Percentiles rank a stretch among this genome's conserved stretches.
These are phyloP conservation scores for Simplicillium sp. DNA, from an alignment of 2,329 filamentous ascomycete species.

Conservation along the genomic window DNA sequence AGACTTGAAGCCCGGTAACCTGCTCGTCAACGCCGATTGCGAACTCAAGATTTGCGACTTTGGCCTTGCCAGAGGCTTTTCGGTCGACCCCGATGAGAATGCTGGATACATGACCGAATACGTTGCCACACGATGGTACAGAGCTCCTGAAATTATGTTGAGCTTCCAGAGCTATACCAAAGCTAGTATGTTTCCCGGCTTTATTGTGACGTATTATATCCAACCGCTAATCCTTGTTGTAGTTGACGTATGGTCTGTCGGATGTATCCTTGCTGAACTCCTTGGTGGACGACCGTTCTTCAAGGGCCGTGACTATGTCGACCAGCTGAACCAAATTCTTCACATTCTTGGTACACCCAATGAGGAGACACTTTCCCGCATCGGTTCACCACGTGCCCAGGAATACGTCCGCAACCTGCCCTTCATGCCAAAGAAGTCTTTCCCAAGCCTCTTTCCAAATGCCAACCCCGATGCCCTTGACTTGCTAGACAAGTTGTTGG, in stretches of 20 bases:
- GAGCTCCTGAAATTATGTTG: slow-evolving; percentile 96
- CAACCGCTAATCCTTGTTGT: slow-evolving; percentile 6
- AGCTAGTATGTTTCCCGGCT: slow-evolving; percentile 69
- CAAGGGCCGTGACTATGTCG: slow-evolving; percentile 97
- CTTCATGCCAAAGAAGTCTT: slow-evolving; percentile 88
- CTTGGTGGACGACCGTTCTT: slow-evolving; percentile 96
- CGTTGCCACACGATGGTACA: slow-evolving; percentile 92
- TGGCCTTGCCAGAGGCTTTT: slow-evolving; percentile 91
- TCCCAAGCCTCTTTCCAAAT: slow-evolving; percentile 80
- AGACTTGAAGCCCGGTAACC: slow-evolving; percentile 92
- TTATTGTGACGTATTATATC: background rate
- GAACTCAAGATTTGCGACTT: slow-evolving; percentile 99
- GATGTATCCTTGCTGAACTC: slow-evolving; percentile 93
- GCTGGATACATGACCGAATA: slow-evolving; percentile 99
- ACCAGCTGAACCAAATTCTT: slow-evolving; percentile 98
- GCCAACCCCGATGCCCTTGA: slow-evolving; percentile 95
- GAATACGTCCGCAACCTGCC: slow-evolving; percentile 97
- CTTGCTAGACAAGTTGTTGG: slow-evolving; percentile 92
- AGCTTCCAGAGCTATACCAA: slow-evolving; percentile 99
- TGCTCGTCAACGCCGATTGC: slow-evolving; percentile 97
- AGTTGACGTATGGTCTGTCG: slow-evolving; percentile 99
- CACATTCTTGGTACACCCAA: slow-evolving; percentile 96
- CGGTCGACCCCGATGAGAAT: slow-evolving; percentile 93
- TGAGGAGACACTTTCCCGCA: slow-evolving; percentile 86
- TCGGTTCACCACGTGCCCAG: slow-evolving; percentile 90